Evolutionary conservation across 352 stramenopile genomes (phyloP), one percentile per base, ranked within the genome.

Genomic region (Globisporangium nodosum): DNA sequence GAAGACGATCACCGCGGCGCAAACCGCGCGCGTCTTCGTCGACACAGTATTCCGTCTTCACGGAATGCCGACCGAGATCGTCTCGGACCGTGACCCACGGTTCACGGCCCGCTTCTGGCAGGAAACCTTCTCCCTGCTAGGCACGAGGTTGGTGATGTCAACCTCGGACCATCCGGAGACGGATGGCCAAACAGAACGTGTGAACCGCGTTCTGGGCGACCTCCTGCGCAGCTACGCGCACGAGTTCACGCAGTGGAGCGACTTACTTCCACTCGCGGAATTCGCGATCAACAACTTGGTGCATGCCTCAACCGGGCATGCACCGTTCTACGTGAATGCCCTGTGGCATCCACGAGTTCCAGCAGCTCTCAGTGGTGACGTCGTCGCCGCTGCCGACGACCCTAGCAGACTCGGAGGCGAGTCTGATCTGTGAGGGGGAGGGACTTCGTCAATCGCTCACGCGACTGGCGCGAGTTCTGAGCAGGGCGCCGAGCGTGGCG

Each of bases 161-260:
- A 69, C 50, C 12, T 8, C 49, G 20, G 61, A 65, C 24, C 61
- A 69, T 37, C 65, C 56, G 16, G 40, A 59, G 31, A 69, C 65
- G 12, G 60, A 71, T 52, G 61, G 56, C 33, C 56, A 69, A 31
- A 66, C 61, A 39, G 62, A 73, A 40, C 61, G 51, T 24, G 46
- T 67, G 21, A 73, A 73, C 39, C 57, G 66, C 46, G 52, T 65
- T 15, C 52, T 62, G 27, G 49, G 21, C 11, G 47, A 50, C 42
- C 5, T 61, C 5, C 40, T 66, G 3, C 57, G 60, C 33, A 67
- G 64, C 35, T 71, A 66, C 42, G 55, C 59, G n/a, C 50, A 60
- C 54, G 59, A 50, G 51, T 67, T 66, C 50, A 20, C 18, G 45
- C 20, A 50, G 27, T 50, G 45, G 33, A 39, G 33, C 33, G 33